Base-by-base conservation (phyloP, 257 asterid species). In the Solanum pimpinellifolium region DNA sequence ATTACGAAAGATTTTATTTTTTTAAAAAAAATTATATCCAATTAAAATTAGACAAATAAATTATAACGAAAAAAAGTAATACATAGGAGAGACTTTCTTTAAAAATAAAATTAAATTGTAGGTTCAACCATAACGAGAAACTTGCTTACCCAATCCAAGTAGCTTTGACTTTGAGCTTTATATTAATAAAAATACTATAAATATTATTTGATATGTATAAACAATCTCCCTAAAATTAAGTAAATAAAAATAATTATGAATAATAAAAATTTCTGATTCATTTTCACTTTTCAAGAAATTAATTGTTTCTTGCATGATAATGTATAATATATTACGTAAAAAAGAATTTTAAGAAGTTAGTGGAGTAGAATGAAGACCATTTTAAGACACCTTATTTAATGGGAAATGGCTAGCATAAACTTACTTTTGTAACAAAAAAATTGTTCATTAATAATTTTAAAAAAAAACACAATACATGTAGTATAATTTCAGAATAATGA, bases 1-100 rank as follows among this genome's bases (percentile, higher is more conserved):
- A 23, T 0, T 1, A 10, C 0, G 10, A 60, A 56, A 0, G 2
- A 7, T 56, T 18, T 7, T 25, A 25, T 25, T 2, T 56, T 56
- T 52, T 49, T 5, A 1, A 2, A 56, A 52, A 16, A 52, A 2
- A 6, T 56, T 4, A 1, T 18, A 0, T 56, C 0, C 1, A 56
- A 1, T 23, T 23, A 62, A 62, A 62, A 62, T 62, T 5, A 23
- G 0, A 23, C 8, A 62, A 62, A 52, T 0, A 23, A 23, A 62
- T 62, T 62, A 10, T 23, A 62, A 62, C 15, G 18, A 3, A 1
- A 10, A 23, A 9, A 9, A 10, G 0, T 10, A 41, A 23, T 39
- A 74, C 39, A 74, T 20, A 74, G 15, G 18, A 23, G 5, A 0
- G 29, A 74, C 29, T 74, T 74, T 37, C 37, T 70, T 25, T 16